Percentiles rank a stretch among this genome's conserved stretches.
phyloP scores from a whole-genome alignment of 805 yeast genomes.

The Kodamaea sagamina region DNA sequence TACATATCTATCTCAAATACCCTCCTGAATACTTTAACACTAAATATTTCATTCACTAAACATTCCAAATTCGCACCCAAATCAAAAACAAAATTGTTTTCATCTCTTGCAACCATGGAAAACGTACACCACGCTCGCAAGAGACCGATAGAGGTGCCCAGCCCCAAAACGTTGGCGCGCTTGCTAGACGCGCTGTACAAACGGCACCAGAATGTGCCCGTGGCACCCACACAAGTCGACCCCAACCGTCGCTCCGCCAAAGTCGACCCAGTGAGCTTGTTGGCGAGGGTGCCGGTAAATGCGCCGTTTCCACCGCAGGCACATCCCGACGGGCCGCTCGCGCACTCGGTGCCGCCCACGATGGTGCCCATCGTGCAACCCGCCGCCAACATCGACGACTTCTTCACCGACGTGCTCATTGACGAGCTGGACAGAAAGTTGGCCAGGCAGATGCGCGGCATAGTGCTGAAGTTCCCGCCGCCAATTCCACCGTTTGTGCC shows the following conservation, averaged over 20 bases:
- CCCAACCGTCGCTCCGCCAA: conserved; percentile 1
- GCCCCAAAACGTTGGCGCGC: conserved; percentile 17
- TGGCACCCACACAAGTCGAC: conserved; percentile 9
- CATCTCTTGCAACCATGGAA: conserved; percentile 8
- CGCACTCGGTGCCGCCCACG: conserved; percentile 40
- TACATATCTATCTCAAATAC: no score
- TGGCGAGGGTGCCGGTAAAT: background rate
- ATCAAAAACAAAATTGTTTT: conserved; percentile 3
- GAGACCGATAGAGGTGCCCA: conserved; percentile 17
- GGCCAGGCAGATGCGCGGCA: conserved; percentile 24
- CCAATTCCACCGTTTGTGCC: conserved; percentile 37
- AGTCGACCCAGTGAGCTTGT: background rate
- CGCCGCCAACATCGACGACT: conserved; percentile 33
- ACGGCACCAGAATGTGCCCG: conserved; percentile 1
- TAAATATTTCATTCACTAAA: no score
- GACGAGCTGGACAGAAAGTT: conserved; percentile 17
- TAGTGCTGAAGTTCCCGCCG: conserved; percentile 37
- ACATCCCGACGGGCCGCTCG: conserved; percentile 3
- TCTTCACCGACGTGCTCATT: conserved; percentile 35
- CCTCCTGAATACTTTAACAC: no score
- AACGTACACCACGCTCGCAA: conserved; percentile 9
- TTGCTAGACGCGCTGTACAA: conserved; percentile 14
- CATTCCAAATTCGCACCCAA: conserved; percentile 2
- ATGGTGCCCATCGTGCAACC: conserved; percentile 38
- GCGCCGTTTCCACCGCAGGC: conserved; percentile 17